These are phyloP conservation scores for Austroboletus festivus DNA, from an alignment of 768 basidiomycete genomes.

Conservation along the genomic window DNA sequence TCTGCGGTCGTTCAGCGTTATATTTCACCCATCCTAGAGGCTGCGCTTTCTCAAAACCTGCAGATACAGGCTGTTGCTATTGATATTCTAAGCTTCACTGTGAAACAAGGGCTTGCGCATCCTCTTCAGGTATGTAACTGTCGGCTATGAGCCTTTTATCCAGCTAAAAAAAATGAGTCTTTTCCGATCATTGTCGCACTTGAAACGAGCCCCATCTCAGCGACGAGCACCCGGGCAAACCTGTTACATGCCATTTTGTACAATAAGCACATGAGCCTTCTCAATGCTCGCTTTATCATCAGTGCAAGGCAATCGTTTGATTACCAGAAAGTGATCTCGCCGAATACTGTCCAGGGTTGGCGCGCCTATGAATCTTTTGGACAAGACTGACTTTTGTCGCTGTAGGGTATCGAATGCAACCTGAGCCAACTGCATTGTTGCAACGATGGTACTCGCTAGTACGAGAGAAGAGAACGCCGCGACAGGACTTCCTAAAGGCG, in stretches of 20 bases:
- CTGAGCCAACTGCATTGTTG: slow-evolving; percentile 69
- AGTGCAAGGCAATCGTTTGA: slow-evolving; percentile 81
- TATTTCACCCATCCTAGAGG: slow-evolving; percentile 73
- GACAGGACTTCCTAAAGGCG: slow-evolving; percentile 85
- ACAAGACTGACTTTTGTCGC: neutral
- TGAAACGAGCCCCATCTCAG: slow-evolving; percentile 72
- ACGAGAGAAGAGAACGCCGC: slow-evolving; percentile 81
- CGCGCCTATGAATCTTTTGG: neutral
- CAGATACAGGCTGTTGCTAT: slow-evolving; percentile 81
- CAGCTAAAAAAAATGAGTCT: slow-evolving; percentile 49
- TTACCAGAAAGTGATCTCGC: slow-evolving; percentile 65
- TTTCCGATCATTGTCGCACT: slow-evolving; percentile 90
- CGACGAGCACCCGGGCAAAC: slow-evolving; percentile 70
- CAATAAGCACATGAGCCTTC: slow-evolving; percentile 82
- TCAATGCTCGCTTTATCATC: slow-evolving; percentile 80
- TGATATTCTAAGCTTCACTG: slow-evolving; percentile 88
- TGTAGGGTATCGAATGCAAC: slow-evolving; percentile 63
- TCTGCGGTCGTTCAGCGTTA: slow-evolving; percentile 95
- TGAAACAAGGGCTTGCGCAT: slow-evolving; percentile 94
- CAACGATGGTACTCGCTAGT: slow-evolving; percentile 90
- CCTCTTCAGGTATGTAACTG: slow-evolving; percentile 74
- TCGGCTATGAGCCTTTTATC: slow-evolving; percentile 2
- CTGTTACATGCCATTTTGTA: slow-evolving; percentile 80
- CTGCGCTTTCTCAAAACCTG: slow-evolving; percentile 67
- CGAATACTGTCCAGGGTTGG: slow-evolving; percentile 53